Base-by-base conservation (phyloP, 2,329 filamentous ascomycete genomes). In the Lachnellula occidentalis region DNA sequence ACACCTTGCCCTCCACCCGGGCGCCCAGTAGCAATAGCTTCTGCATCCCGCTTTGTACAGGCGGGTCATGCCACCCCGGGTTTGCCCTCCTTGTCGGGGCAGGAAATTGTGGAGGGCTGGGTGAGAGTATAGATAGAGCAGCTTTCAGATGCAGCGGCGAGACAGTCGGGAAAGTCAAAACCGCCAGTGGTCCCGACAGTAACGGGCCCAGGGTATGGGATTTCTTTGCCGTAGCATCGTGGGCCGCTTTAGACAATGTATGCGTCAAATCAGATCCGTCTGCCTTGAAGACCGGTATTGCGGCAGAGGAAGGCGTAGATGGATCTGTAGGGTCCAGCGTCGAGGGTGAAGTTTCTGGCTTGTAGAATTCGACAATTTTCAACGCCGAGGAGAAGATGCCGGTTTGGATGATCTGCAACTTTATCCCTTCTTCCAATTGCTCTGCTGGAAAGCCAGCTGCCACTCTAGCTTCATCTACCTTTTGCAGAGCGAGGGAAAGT, bases 21-120 rank as follows among this genome's bases (percentile, higher is more conserved):
- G 92, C 92, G 51, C 91, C 94, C 14, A 99, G 74, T 34, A 99
- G 73, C 70, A 95, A 78, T 59, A 99, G 73, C 74, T 99, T 99
- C 66, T 90, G 84, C 63, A 99, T 70, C 7, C 88, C 94, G 60
- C 76, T 82, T 72, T 96, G 92, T 52, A 92, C 89, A 1, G 78
- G 71, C 0, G 83, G 78, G 53, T 96, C 92, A 70, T 95, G 81
- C 72, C 91, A 96, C 12, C 85, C 85, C 0, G 92, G 91, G 65
- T 81, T 90, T 64, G 82, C 85, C 70, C 80, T 86, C 57, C 90
- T 80, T 50, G 82, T 83, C 1, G 92, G 92, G 4, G 89, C 84
- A 0, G 91, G 86, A 70, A 95, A 97, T 5, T 80, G 75, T 3
- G 83, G 81, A 1, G 84, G 74, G 54, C 81, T 82, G 0, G 92